Base-by-base conservation (phyloP, 1,139 yeast species). In the Lodderomyces metapsilosis region DNA sequence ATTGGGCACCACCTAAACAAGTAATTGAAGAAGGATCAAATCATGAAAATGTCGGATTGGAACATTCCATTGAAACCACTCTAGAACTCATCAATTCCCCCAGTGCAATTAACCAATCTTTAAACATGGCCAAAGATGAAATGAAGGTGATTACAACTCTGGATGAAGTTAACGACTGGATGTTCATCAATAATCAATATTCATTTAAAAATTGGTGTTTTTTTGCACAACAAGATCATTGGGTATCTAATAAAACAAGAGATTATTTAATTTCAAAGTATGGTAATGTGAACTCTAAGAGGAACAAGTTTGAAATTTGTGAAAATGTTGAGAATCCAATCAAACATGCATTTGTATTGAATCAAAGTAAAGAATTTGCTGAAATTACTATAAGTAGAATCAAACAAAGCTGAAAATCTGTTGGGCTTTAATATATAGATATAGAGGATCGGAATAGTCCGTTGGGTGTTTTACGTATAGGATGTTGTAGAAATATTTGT, bases 121-220 rank as follows among this genome's bases (percentile, higher is more conserved):
- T 81, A n/a, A 69, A 63, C 1, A 57, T 83, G 63, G 87, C 82
- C 1, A 53, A 61, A 6, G 82, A 81, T 48, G 89, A 83, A 54
- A 72, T 83, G 77, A 51, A 45, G 1, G 56, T 52, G 4, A 81
- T 83, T 37, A 59, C 59, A 28, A 62, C 65, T 7, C 72, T 71
- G 35, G 67, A 70, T 43, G 61, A 54, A 4, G 59, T 70, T 24
- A 76, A 79, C 43, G 72, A 68, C 36, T 71, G 75, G 61, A 80
- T 77, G 52, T 81, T 80, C 62, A 52, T 57, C 3, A 28, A 40
- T n/a, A 31, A 38, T n/a, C 17, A 12, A 22, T 10, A 11, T 24
- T 25, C 34, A 12, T 36, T 41, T 12, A 59, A 59, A 24, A 62
- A 78, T 12, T 82, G 87, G 87, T 54, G 68, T 1, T 76, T 73